Base-by-base conservation (phyloP, 495 filamentous ascomycete species). In the Halenospora varia region DNA sequence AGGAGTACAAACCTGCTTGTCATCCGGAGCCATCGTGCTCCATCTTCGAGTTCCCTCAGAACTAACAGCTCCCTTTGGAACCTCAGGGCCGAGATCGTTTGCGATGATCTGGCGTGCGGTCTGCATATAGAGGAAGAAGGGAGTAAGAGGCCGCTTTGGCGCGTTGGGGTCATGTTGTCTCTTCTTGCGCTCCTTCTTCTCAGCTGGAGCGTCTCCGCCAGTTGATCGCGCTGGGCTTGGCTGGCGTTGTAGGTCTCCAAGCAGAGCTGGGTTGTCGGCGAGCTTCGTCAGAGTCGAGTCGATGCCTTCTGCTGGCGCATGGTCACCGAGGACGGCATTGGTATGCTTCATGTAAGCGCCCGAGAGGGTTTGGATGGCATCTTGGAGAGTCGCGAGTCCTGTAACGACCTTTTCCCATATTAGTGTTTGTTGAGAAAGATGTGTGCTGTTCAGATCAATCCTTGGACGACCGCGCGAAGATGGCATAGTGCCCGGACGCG, bases 111-210 rank as follows among this genome's bases (percentile, higher is more conserved):
- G 72, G 24, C 94, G 88, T 45, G 90, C 91, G 29, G 84, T 83
- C 64, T 94, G 84, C 77, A 94, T 90, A 75, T 88, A 97, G 29
- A 97, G 75, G 77, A 98, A 96, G 74, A 91, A 97, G 0, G 94
- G 91, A 17, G 94, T 97, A 60, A 96, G 69, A 19, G 94, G 90
- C 17, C 92, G 83, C 80, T 96, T 96, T 50, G 94, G 94, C 11
- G 92, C 90, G 68, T 96, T 95, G 56, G 93, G 93, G 70, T 98
- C 95, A 62, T 86, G 88, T 42, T 81, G 84, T 58, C 89, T 86
- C 83, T 92, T 94, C 77, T 89, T 89, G 69, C 90, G 89, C 77
- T 88, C 89, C 77, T 87, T 90, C 73, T 86, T 87, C 67, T 82
- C 83, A 51, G 82, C 78, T 10, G 80, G 80, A 4, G 76, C 71